Percentiles rank a stretch among this genome's conserved stretches.
Evolutionary conservation across 2,329 filamentous ascomycete genomes (phyloP).

Genomic region (Botrytis sinoallii): DNA sequence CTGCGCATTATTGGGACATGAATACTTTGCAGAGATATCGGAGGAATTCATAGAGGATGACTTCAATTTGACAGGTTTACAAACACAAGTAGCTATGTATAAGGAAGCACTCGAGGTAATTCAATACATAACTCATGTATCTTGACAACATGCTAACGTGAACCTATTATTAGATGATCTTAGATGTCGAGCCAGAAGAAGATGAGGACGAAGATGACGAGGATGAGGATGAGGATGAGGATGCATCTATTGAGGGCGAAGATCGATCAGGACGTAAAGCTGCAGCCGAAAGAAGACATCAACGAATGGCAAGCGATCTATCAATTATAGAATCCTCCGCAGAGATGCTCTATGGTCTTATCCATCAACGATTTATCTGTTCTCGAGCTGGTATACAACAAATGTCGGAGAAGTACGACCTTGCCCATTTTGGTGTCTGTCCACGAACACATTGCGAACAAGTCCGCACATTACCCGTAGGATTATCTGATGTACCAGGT

Average conservation of each 20-base stretch:
- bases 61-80: slow-evolving; percentile 95
- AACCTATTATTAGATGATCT: slow-evolving; percentile 69
- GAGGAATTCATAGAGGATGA: slow-evolving; percentile 99
- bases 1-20: slow-evolving; percentile 90
- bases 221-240: slow-evolving; percentile 65
- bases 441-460: slow-evolving; percentile 92
- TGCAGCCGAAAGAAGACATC: slow-evolving; percentile 67
- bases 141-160: slow-evolving; percentile 21
- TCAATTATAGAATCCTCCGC: slow-evolving; percentile 95
- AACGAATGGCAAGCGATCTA: slow-evolving; percentile 85
- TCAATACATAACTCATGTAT: background rate
- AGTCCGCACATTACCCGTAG: slow-evolving; percentile 87
- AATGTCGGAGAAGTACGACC: slow-evolving; percentile 98
- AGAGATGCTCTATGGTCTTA: slow-evolving; percentile 96
- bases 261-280: slow-evolving; percentile 47
- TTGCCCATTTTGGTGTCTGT: slow-evolving; percentile 92
- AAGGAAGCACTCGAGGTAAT: slow-evolving; percentile 88
- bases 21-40: slow-evolving; percentile 98
- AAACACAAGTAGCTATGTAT: slow-evolving; percentile 96
- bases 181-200: slow-evolving; percentile 96
- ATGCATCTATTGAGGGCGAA: slow-evolving; percentile 63
- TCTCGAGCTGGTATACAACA: slow-evolving; percentile 94
- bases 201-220: slow-evolving; percentile 79
- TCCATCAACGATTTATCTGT: slow-evolving; percentile 98
- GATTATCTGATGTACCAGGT: slow-evolving; percentile 89